Evolutionary conservation across 352 stramenopile genomes (phyloP).

Genomic region (Plasmopara viticola): DNA sequence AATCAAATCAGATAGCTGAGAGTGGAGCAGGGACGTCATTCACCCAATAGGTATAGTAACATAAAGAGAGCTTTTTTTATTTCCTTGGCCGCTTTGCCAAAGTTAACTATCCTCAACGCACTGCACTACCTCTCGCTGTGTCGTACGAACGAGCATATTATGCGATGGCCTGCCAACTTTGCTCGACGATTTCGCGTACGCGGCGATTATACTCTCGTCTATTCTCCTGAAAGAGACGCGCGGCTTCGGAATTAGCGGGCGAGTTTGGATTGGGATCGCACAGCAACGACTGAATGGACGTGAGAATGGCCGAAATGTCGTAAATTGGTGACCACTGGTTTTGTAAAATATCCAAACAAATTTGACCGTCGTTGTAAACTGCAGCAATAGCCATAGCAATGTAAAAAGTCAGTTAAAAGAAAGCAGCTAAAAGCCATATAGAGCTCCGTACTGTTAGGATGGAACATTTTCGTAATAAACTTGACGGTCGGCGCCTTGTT

Average conservation of each 20-base stretch:
- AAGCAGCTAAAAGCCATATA: neutral
- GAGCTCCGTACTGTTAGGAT: slow-evolving; percentile 92
- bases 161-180: slow-evolving; percentile 92
- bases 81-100: no score
- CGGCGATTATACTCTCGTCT: slow-evolving; percentile 98
- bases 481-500: slow-evolving; percentile 98
- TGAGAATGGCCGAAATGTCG: slow-evolving; percentile 99
- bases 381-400: slow-evolving; percentile 6
- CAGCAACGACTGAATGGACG: slow-evolving; percentile 98
- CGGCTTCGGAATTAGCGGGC: slow-evolving; percentile 98
- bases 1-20: slow-evolving; percentile 39
- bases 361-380: slow-evolving; percentile 89
- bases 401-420: neutral
- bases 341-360: slow-evolving; percentile 99
- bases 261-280: slow-evolving; percentile 99
- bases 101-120: no score
- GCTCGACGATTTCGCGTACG: slow-evolving; percentile 98
- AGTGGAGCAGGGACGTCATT: no score
- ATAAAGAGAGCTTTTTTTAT: no score
- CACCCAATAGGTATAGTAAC: no score
- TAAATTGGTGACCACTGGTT: slow-evolving; percentile 99
- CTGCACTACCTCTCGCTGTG: neutral
- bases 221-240: slow-evolving; percentile 97
- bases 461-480: slow-evolving; percentile 99
- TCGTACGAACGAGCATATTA: slow-evolving; percentile 25